Percentiles rank a stretch among this genome's conserved stretches.
Evolutionary conservation across 345 rosid species (phyloP).

Genomic region (Arabidopsis suecica): DNA sequence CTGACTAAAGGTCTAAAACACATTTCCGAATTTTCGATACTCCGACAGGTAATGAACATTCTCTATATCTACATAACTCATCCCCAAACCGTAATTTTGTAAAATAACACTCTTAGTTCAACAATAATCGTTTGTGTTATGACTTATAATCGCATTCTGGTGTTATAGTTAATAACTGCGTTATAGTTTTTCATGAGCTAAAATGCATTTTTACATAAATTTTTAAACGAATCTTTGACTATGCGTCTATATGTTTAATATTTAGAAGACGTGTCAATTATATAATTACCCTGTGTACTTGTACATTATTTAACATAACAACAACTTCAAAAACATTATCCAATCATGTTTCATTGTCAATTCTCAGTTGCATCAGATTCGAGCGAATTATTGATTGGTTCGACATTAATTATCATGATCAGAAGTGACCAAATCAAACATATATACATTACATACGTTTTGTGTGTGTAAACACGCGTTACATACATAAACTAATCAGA

Average conservation of each 20-base stretch:
- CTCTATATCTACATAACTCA: neutral
- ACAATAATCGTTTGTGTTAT: neutral
- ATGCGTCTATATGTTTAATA: conserved; percentile 4
- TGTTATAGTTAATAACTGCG: too few relatives aligned
- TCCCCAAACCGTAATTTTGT: neutral
- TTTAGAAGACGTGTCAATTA: conserved; percentile 32
- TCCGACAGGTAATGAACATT: conserved; percentile 1
- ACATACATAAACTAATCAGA: conserved; percentile 26
- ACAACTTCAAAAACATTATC: conserved; percentile 36
- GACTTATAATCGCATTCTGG: neutral
- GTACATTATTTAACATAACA: conserved; percentile 22
- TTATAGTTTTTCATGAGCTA: too few relatives aligned
- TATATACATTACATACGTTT: neutral
- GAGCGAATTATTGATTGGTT: conserved; percentile 45
- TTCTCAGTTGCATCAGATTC: conserved; percentile 43
- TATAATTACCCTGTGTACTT: conserved; percentile 44
- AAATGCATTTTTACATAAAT: conserved; percentile 12
- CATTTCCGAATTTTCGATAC: neutral
- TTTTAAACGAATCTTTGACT: conserved; percentile 39
- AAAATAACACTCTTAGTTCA: neutral
- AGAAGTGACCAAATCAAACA: conserved; percentile 40
- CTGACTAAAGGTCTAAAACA: neutral
- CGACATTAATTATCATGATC: conserved; percentile 41
- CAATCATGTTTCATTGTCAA: conserved; percentile 41
- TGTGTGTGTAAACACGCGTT: conserved; percentile 31